Percentiles rank a stretch among this genome's conserved stretches.
Conservation (phyloP, 2,329 filamentous ascomycete species). For the Lecanosticta acicola region DNA sequence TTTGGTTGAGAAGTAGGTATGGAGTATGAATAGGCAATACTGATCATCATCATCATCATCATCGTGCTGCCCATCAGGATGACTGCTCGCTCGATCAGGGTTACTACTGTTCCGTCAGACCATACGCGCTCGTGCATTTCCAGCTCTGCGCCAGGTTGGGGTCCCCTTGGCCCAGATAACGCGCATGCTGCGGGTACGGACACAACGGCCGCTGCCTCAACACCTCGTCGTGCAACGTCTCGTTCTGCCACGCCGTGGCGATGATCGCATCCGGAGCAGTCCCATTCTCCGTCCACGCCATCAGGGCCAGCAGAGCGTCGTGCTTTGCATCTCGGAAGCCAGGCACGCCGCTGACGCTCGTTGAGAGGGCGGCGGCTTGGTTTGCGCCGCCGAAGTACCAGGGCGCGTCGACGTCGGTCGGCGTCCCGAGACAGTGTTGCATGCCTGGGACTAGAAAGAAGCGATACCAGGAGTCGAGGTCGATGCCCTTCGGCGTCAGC, state of each 20-base stretch:
- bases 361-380: conserved; percentile 27
- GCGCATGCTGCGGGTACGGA: conserved; percentile 30
- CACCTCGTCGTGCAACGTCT: conserved; percentile 28
- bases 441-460: conserved; percentile 43
- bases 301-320: conserved; percentile 34
- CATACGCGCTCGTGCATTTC: conserved; percentile 20
- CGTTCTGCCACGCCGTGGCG: conserved; percentile 34
- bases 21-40: too few species aligned
- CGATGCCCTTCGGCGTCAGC: conserved; percentile 32
- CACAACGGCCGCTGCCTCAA: conserved; percentile 35
- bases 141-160: conserved; percentile 28
- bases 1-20: too few species aligned
- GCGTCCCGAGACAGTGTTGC: conserved; percentile 39
- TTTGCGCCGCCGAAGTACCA: conserved; percentile 43
- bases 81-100: too few species aligned
- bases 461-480: conserved; percentile 39
- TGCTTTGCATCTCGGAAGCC: conserved; percentile 32
- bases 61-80: too few species aligned
- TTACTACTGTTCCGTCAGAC: neutral
- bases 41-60: too few species aligned
- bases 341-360: conserved; percentile 26
- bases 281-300: conserved; percentile 37
- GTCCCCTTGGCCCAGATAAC: conserved; percentile 27
- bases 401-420: conserved; percentile 34
- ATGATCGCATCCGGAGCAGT: conserved; percentile 34